Evolutionary conservation across 2,329 filamentous ascomycete species (phyloP), one percentile per base, ranked within the genome.

Genomic region (Chaetomium sp.): DNA sequence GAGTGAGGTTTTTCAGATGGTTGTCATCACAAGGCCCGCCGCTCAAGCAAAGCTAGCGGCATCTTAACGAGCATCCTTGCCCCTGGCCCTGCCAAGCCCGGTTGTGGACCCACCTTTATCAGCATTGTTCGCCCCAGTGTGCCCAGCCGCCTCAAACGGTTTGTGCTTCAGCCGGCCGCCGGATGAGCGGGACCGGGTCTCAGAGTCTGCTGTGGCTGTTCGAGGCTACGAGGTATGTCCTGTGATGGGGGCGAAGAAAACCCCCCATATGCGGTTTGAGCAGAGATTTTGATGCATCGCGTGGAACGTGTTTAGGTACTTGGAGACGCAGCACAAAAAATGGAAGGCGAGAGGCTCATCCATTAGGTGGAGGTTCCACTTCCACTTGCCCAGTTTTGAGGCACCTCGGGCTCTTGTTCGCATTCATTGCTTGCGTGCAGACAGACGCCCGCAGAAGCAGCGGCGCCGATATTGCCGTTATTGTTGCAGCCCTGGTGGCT

Each of bases 121-220:
- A 61, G 53, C 54, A 42, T 67, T 66, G 62, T 67, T 42, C 53
- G 49, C 25, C 66, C 64, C 27, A 29, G 6, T 3, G 3, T 29
- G 27, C 27, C 27, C 56, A 45, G 49, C 64, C 53, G 45, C 68
- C 69, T 74, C 70, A 74, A 74, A 74, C 72, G 50, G 65, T 68
- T 66, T 71, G 54, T 73, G 72, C 72, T 63, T 74, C 72, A 74
- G 66, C 71, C 67, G 60, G 60, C 61, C 65, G 60, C 67, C 70
- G 69, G 65, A 60, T 61, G 66, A 64, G 60, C 64, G 63, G 67
- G 67, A 61, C 63, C 50, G 63, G 63, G 71, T 74, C 70, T 72
- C 72, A 72, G 70, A 67, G 13, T 64, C 64, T 55, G 27, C 55
- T 47, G 55, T 45, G 55, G 55, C 55, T 27, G 55, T 57, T 38